Base-by-base conservation (phyloP, 2,329 filamentous ascomycete genomes). In the Alternaria conjuncta region DNA sequence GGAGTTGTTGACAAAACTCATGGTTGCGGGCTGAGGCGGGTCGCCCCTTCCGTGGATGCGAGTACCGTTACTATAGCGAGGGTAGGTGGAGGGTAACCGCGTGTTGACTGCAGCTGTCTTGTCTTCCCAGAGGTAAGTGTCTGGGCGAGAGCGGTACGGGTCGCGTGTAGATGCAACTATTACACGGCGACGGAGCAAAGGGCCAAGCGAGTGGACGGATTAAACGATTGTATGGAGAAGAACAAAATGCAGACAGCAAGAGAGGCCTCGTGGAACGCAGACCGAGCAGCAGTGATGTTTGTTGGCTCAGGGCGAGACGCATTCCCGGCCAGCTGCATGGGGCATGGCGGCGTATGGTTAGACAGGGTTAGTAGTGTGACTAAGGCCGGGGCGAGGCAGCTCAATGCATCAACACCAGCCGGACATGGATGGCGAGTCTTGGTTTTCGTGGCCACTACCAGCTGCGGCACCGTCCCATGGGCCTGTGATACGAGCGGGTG, bases 1-100 rank as follows among this genome's bases (percentile, higher is more conserved):
- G 70, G 86, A 87, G 70, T 80, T 87, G 71, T 81, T 75, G 71
- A 87, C 86, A 85, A 89, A 88, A 62, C 73, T 78, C 77, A 79
- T 79, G 71, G 44, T 64, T 66, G 71, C 62, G 69, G 70, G 66
- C 63, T 63, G 73, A 73, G 72, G 74, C 73, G 44, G 61, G 44
- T 53, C 65, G 72, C 72, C 72, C 67, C 67, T 67, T 66, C 53
- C 30, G 64, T 68, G 58, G 51, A 53, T 51, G 41, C 36, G 50
- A 61, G 55, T 49, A 47, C 41, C 57, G 65, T 64, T 64, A 60
- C 49, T 54, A 57, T 41, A 61, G 50, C 47, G 56, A 61, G 47
- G 18, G 55, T 46, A 54, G 54, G 49, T 50, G 46, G 53, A 68
- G 44, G 60, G 67, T 67, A 67, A 61, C 65, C 25, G 73, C 71